Evolutionary conservation across 2,329 filamentous ascomycete species (phyloP).

Genomic region (Orbilia ellipsospora): DNA sequence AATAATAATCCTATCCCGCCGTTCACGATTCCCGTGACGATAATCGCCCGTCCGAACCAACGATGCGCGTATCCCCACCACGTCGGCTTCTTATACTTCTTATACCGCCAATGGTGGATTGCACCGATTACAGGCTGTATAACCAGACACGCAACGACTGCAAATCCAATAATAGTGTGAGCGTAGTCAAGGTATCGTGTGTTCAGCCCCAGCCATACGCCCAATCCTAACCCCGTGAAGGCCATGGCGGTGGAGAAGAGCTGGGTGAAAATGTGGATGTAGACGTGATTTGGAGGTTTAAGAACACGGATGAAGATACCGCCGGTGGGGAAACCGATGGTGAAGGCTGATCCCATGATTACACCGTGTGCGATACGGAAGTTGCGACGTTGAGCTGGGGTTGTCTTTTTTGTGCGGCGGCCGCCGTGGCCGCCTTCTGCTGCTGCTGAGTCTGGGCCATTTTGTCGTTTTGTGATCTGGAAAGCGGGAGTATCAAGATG

Average conservation of each 20-base stretch:
- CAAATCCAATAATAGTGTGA: constrained; percentile 70
- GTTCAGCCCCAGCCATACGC: constrained; percentile 62
- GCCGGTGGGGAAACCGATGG: constrained; percentile 71
- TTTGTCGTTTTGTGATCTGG: not conserved
- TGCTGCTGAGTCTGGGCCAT: constrained; percentile 32
- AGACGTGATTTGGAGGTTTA: constrained; percentile 63
- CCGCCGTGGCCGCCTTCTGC: constrained; percentile 44
- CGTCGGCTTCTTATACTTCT: constrained; percentile 66
- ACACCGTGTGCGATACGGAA: constrained; percentile 59
- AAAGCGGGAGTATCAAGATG: not conserved
- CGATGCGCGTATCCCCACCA: constrained; percentile 70
- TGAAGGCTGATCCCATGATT: constrained; percentile 72
- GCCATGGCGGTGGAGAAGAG: constrained; percentile 68
- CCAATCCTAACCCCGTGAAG: constrained; percentile 71
- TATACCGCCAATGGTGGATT: constrained; percentile 70
- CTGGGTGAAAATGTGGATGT: constrained; percentile 70
- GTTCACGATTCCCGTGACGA: constrained; percentile 72
- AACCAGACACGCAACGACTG: constrained; percentile 68
- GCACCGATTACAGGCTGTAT: constrained; percentile 71
- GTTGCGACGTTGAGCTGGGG: constrained; percentile 36
- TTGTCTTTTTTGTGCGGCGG: constrained; percentile 42
- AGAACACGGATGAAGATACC: constrained; percentile 71
- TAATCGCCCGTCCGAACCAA: constrained; percentile 71
- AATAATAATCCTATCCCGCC: constrained; percentile 72
- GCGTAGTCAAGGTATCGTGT: constrained; percentile 64